Evolutionary conservation across 139 green algal genomes (phyloP).

Genomic region (Axilococcus clingmanii): DNA sequence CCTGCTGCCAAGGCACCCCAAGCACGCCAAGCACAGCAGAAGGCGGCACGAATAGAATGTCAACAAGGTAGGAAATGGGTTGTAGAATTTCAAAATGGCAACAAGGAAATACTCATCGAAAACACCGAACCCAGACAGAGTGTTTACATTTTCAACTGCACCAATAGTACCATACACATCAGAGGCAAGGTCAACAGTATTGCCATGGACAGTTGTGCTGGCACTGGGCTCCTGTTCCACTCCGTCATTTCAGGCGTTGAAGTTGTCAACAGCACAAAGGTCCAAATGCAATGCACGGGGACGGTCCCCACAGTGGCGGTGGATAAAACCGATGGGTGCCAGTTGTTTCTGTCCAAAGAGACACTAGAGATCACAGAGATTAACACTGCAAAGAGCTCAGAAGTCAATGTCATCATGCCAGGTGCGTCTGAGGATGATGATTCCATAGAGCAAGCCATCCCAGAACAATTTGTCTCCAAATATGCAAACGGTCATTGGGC

Average conservation of each 20-base stretch:
- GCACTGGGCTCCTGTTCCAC: slow-evolving; percentile 74
- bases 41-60: slow-evolving; percentile 70
- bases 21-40: too few relatives aligned
- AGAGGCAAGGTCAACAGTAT: slow-evolving; percentile 89
- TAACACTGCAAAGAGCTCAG: slow-evolving; percentile 74
- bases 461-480: slow-evolving; percentile 78
- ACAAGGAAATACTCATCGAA: slow-evolving; percentile 48
- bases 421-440: slow-evolving; percentile 17
- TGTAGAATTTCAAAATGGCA: slow-evolving; percentile 66
- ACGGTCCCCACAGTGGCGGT: slow-evolving; percentile 70
- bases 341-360: slow-evolving; percentile 60
- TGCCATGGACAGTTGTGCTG: slow-evolving; percentile 80
- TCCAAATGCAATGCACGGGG: slow-evolving; percentile 73
- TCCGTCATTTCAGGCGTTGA: slow-evolving; percentile 67
- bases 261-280: slow-evolving; percentile 72
- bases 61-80: slow-evolving; percentile 77
- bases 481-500: slow-evolving; percentile 49
- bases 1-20: too few relatives aligned
- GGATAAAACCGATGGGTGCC: slow-evolving; percentile 83
- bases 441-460: slow-evolving; percentile 55
- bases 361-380: slow-evolving; percentile 36
- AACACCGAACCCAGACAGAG: slow-evolving; percentile 63
- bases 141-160: slow-evolving; percentile 89
- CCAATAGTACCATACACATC: slow-evolving; percentile 60
- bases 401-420: slow-evolving; percentile 71